Base-by-base conservation (phyloP, 169 alveolate genomes). In the Theileria sp. region DNA sequence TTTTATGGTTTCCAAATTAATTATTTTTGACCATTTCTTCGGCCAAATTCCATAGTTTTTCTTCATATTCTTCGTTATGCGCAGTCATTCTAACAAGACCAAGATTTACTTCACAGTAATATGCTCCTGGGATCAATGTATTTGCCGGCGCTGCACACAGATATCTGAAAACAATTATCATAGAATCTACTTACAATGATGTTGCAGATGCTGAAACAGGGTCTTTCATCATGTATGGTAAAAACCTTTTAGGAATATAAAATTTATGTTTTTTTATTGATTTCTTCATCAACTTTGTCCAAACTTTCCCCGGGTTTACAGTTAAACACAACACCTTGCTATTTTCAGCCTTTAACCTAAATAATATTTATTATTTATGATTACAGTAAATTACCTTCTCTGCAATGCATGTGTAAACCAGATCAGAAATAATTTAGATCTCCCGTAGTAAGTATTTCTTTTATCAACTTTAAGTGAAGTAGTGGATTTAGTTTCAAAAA, bases 351-450 rank as follows among this genome's bases (percentile, higher is more conserved):
- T 50, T 30, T 19, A 66, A 9, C 25, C 36, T 23, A 15, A n/a
- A 28, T 12, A 80, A 58, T 17, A 23, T 66, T 17, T 80, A 75
- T 28, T 66, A 60, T 38, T 19, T 66, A 25, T 66, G 25, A 44
- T 64, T 62, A 66, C 3, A 2, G 2, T 19, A 38, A 3, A 19
- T 10, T 66, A 66, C 54, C 81, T 28, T 56, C 87, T 76, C 32
- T 80, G 87, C 21, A 80, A 60, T 19, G 87, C 54, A 65, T 70
- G 87, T 3, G 87, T 51, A 65, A 68, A 77, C 87, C 87, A 80
- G 0, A 80, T 75, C 64, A 70, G 60, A 60, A 51, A 80, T 19
- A 80, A 61, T 64, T 80, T 80, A 12, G 87, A 80, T 60, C 87
- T 28, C 3, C 77, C 82, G 72, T 80, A 80, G 50, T 80, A 80